Conservation (phyloP, 495 filamentous ascomycete species). For the Aspergillus funiculosus region DNA sequence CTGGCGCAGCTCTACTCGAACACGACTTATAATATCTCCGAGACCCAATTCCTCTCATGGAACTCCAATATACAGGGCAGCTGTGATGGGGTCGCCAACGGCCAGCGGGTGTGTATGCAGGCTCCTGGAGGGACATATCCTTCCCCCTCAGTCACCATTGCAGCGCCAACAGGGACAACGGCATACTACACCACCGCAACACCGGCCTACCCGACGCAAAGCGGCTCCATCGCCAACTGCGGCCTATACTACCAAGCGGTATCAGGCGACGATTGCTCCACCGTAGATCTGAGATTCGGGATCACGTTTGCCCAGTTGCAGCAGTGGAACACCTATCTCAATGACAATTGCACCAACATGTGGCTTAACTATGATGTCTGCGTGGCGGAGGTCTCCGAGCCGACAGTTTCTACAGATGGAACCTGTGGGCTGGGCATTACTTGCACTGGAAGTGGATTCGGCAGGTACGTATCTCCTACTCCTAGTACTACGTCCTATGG, state of each 20-base stretch:
- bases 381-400: not conserved
- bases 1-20: too few relatives aligned
- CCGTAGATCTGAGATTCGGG: not conserved
- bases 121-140: not conserved
- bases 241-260: not conserved
- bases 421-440: not conserved
- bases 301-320: not conserved
- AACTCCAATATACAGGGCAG: not conserved
- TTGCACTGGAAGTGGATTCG: not conserved
- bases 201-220: not conserved
- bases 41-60: not conserved
- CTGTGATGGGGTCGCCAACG: not conserved
- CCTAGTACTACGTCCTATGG: not conserved
- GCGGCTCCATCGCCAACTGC: not conserved
- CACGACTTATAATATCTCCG: not conserved
- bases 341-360: not conserved
- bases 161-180: not conserved
- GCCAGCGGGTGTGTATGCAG: not conserved
- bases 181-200: not conserved
- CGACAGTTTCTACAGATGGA: not conserved
- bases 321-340: not conserved
- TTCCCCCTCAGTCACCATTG: not conserved
- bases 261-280: not conserved
- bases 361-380: not conserved
- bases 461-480: not conserved